Evolutionary conservation across 2,329 filamentous ascomycete species (phyloP).

Genomic region (Scytalidium sp.): DNA sequence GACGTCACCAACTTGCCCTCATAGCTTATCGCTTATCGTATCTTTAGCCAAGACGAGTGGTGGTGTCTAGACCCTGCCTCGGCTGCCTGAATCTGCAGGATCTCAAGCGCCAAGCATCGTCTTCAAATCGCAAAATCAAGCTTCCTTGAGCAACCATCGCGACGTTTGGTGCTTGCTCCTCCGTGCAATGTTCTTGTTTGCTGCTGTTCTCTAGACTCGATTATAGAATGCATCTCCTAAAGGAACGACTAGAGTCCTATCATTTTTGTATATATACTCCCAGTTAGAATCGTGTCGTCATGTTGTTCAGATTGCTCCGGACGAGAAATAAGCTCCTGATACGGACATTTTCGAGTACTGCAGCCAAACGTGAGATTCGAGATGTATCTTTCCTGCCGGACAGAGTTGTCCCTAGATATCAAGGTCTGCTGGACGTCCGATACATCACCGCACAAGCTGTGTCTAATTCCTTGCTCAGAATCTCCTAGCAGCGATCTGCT

Average conservation of each 20-base stretch:
- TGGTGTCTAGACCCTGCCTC: background rate
- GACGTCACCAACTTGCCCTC: background rate
- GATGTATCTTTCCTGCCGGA: conserved; percentile 47
- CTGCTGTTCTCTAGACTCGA: too few relatives aligned
- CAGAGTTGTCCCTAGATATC: conserved; percentile 61
- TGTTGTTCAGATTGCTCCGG: conserved; percentile 15
- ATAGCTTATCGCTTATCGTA: background rate
- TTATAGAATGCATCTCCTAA: too few relatives aligned
- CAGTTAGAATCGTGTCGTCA: conserved; percentile 3
- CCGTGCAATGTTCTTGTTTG: too few relatives aligned
- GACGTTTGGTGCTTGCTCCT: too few relatives aligned
- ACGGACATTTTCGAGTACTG: conserved; percentile 46
- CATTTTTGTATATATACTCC: background rate
- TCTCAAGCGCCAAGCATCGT: too few relatives aligned
- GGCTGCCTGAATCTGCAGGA: too few relatives aligned
- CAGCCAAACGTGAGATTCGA: conserved; percentile 43
- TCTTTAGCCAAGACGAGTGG: background rate
- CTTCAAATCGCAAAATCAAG: too few relatives aligned
- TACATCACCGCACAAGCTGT: conserved; percentile 32
- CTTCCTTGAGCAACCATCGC: too few relatives aligned
- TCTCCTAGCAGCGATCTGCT: conserved; percentile 57
- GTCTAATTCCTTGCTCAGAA: conserved; percentile 41
- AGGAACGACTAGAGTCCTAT: too few relatives aligned
- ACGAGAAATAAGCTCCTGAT: conserved; percentile 5
- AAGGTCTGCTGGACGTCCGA: conserved; percentile 43